Evolutionary conservation across 345 rosid species (phyloP).

Genomic region (Isatis tinctoria): DNA sequence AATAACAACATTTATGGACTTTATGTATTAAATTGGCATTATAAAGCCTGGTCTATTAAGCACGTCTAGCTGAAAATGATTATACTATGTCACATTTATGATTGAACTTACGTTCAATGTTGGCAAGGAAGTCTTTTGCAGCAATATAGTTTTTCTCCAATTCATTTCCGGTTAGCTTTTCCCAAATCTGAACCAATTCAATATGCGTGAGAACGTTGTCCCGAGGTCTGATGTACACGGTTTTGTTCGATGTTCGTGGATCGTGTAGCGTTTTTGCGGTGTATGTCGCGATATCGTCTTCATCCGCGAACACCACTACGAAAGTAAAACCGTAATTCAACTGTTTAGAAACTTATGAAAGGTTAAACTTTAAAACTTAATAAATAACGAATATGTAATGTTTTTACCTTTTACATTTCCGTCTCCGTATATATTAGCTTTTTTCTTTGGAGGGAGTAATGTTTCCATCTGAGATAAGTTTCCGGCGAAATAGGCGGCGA

Average conservation of each 20-base stretch:
- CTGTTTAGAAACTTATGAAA: not conserved
- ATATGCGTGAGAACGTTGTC: constrained; percentile 56
- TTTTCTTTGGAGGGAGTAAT: constrained; percentile 60
- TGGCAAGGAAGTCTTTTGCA: constrained; percentile 50
- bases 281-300: constrained; percentile 64
- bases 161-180: constrained; percentile 46
- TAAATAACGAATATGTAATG: not conserved
- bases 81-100: not conserved
- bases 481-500: constrained; percentile 70
- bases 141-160: constrained; percentile 45
- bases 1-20: not conserved
- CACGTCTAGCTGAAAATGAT: not conserved
- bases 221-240: constrained; percentile 51
- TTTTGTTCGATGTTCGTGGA: constrained; percentile 62
- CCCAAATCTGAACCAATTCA: constrained; percentile 65
- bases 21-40: not conserved
- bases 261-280: constrained; percentile 64
- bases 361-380: not conserved
- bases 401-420: constrained; percentile 67
- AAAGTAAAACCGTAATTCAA: not conserved
- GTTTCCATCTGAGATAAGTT: constrained; percentile 59
- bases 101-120: constrained; percentile 46
- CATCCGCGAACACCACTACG: constrained; percentile 56
- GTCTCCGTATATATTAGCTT: constrained; percentile 56
- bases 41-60: not conserved